These are phyloP conservation scores for Phytophthora hibernalis DNA, from an alignment of 352 stramenopile genomes.

Conservation along the genomic window DNA sequence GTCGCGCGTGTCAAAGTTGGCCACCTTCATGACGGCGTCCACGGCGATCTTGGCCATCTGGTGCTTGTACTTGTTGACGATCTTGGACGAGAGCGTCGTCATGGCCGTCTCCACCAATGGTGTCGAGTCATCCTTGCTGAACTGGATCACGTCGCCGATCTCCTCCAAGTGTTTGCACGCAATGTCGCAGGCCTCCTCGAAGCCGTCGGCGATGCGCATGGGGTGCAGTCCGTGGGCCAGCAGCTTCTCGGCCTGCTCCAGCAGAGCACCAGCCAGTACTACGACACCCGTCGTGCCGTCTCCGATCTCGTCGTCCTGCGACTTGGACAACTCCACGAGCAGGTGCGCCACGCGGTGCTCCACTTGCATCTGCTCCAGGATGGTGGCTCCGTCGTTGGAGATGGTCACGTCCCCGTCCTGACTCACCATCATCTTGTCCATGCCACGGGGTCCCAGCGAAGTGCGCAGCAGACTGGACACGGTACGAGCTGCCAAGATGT, in stretches of 20 bases:
- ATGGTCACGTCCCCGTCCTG: constrained; percentile 99
- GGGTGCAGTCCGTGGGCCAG: constrained; percentile 97
- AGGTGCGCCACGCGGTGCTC: constrained; percentile 98
- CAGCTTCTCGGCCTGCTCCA: constrained; percentile 98
- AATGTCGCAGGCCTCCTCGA: constrained; percentile 97
- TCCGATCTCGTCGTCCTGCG: constrained; percentile 99
- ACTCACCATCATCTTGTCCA: constrained; percentile 99
- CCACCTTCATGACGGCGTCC: constrained; percentile 97
- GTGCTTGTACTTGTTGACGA: constrained; percentile 98
- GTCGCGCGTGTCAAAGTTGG: constrained; percentile 98
- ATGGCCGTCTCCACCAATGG: constrained; percentile 97
- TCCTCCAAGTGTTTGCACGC: constrained; percentile 95
- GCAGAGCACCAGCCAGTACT: constrained; percentile 96
- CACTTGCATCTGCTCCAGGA: constrained; percentile 99
- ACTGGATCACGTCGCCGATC: constrained; percentile 97
- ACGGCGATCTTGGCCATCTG: constrained; percentile 99
- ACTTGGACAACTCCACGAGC: constrained; percentile 98
- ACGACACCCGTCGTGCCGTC: constrained; percentile 99
- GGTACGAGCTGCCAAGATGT: constrained; percentile 98
- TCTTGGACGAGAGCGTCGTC: constrained; percentile 99
- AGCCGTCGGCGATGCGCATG: constrained; percentile 98
- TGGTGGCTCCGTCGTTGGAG: constrained; percentile 99
- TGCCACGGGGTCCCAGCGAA: constrained; percentile 97
- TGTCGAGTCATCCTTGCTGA: constrained; percentile 94
- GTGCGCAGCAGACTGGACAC: constrained; percentile 98